These are phyloP conservation scores for Pholiota conissans DNA, from an alignment of 768 basidiomycete species.

Conservation along the genomic window DNA sequence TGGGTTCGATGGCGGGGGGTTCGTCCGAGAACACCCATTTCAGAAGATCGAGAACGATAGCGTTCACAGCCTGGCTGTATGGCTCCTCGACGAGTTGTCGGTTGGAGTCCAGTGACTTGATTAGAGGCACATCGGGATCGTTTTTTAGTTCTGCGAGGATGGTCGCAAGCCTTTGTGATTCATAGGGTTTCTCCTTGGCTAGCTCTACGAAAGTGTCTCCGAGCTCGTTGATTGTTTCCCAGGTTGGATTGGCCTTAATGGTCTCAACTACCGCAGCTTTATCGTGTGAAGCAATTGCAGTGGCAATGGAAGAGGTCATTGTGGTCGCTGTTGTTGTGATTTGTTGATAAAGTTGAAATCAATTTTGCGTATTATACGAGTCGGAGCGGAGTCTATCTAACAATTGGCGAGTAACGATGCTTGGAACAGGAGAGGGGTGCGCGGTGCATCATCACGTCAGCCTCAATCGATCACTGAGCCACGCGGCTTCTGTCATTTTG, in stretches of 20 bases:
- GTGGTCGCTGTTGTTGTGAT: too few relatives aligned
- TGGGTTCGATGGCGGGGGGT: background rate
- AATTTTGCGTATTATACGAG: background rate
- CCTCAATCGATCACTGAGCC: too few relatives aligned
- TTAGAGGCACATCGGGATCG: conserved; percentile 1
- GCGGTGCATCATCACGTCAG: background rate
- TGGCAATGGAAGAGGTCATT: background rate
- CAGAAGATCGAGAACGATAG: background rate
- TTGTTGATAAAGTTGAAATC: background rate
- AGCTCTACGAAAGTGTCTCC: background rate
- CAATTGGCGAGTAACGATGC: background rate
- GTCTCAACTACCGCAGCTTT: background rate
- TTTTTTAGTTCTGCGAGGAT: background rate
- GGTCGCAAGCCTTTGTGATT: background rate
- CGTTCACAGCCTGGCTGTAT: background rate
- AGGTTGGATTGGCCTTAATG: background rate
- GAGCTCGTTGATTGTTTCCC: background rate
- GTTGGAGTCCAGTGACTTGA: background rate
- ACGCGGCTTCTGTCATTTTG: too few relatives aligned
- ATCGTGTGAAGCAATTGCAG: background rate
- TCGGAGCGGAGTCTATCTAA: background rate
- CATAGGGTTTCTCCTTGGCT: background rate
- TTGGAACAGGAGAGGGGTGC: background rate
- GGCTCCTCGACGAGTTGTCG: background rate
- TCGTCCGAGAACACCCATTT: background rate